These are phyloP conservation scores for Fusarium sp. DNA, from an alignment of 2,329 filamentous ascomycete genomes.

Conservation along the genomic window DNA sequence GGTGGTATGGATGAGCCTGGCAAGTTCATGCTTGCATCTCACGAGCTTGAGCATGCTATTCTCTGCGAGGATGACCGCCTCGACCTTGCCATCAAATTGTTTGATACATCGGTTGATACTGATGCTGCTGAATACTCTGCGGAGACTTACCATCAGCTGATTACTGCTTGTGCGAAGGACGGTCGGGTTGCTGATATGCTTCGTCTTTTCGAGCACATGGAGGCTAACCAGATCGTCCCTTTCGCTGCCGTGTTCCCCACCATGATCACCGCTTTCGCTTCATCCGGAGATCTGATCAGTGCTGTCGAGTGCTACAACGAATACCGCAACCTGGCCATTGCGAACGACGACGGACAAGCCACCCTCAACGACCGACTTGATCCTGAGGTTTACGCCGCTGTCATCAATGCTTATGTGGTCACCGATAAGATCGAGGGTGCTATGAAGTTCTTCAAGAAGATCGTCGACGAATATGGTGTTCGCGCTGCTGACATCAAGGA, in stretches of 20 bases:
- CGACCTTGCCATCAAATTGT: slow-evolving; percentile 86
- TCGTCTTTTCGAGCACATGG: slow-evolving; percentile 92
- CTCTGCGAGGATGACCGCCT: slow-evolving; percentile 90
- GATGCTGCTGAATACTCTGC: slow-evolving; percentile 79
- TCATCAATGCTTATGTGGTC: slow-evolving; percentile 89
- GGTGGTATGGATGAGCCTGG: slow-evolving; percentile 87
- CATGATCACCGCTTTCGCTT: slow-evolving; percentile 96
- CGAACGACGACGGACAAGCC: slow-evolving; percentile 81
- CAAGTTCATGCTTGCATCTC: slow-evolving; percentile 90
- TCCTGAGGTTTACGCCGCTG: slow-evolving; percentile 87
- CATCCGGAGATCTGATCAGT: slow-evolving; percentile 83
- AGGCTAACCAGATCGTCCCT: slow-evolving; percentile 79
- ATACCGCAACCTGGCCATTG: slow-evolving; percentile 90
- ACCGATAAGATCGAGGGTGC: slow-evolving; percentile 87
- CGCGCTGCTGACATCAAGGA: slow-evolving; percentile 77
- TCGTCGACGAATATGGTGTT: slow-evolving; percentile 74
- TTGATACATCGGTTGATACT: slow-evolving; percentile 79
- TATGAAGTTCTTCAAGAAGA: slow-evolving; percentile 86
- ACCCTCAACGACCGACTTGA: slow-evolving; percentile 81
- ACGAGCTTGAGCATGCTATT: slow-evolving; percentile 89
- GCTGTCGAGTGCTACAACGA: slow-evolving; percentile 97
- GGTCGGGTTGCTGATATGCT: slow-evolving; percentile 91
- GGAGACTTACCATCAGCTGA: slow-evolving; percentile 87
- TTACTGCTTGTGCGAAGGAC: slow-evolving; percentile 87
- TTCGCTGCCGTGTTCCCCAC: slow-evolving; percentile 87